Evolutionary conservation across 345 rosid genomes (phyloP).

Genomic region (Eucalyptus victrix): DNA sequence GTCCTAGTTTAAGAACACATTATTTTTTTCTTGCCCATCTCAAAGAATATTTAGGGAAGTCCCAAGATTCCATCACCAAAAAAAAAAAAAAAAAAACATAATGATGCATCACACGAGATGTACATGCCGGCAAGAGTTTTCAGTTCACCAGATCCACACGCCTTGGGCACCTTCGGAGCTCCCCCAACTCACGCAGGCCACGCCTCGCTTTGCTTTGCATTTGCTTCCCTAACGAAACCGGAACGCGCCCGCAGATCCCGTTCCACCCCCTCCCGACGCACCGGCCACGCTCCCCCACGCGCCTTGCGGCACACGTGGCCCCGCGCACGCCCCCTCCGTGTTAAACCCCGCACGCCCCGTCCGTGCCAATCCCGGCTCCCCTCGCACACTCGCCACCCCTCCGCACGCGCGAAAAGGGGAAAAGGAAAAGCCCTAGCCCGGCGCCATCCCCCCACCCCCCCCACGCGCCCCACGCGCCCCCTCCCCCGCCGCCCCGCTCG

Average conservation of each 20-base stretch:
- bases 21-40: neutral
- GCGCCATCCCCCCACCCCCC: neutral
- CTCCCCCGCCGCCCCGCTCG: neutral
- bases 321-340: constrained; percentile 15
- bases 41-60: too few relatives aligned
- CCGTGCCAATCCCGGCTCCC: constrained; percentile 57
- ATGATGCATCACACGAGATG: neutral
- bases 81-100: accelerated
- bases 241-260: neutral
- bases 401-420: neutral
- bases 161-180: neutral
- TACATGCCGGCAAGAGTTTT: neutral
- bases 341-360: constrained; percentile 43
- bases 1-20: neutral
- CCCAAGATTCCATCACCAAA: too few relatives aligned
- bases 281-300: constrained; percentile 8
- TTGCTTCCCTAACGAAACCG: neutral
- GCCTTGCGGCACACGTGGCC: neutral
- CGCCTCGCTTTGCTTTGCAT: neutral
- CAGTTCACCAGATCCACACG: neutral
- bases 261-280: neutral
- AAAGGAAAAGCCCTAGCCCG: neutral
- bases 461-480: neutral
- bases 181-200: neutral
- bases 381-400: constrained; percentile 43